These are phyloP conservation scores for Ceratocystis eucalypticola DNA, from an alignment of 2,329 filamentous ascomycete genomes.

Conservation along the genomic window DNA sequence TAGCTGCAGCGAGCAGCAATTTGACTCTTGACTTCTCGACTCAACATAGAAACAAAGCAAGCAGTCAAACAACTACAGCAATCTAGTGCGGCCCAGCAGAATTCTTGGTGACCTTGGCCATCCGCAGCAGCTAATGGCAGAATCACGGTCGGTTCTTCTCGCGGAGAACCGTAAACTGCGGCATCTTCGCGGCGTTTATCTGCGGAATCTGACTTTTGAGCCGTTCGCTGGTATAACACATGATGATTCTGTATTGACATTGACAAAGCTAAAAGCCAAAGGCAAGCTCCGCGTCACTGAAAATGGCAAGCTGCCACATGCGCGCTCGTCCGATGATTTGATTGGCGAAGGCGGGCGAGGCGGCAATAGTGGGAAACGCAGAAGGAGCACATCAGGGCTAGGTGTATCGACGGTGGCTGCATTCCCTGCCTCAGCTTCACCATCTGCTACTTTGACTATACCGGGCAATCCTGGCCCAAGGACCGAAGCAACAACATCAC, in stretches of 20 bases:
- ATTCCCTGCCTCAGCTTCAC: neutral
- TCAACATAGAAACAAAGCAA: neutral
- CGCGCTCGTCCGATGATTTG: conserved; percentile 39
- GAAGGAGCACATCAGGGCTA: conserved; percentile 41
- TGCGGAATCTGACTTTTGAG: conserved; percentile 69
- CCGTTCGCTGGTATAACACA: conserved; percentile 45
- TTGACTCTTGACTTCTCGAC: neutral
- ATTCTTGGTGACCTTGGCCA: neutral
- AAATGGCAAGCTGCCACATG: conserved; percentile 37
- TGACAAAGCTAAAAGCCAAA: conserved; percentile 40
- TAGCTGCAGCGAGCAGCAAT: conserved; percentile 8
- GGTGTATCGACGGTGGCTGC: neutral
- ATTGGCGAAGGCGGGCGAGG: conserved; percentile 4
- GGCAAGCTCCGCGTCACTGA: conserved; percentile 30
- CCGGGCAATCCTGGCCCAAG: conserved; percentile 32
- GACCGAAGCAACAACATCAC: conserved; percentile 29
- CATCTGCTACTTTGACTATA: neutral
- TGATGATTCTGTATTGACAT: conserved; percentile 63
- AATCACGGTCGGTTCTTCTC: conserved; percentile 38
- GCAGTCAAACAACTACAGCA: neutral
- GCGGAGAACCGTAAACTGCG: conserved; percentile 75
- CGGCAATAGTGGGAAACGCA: conserved; percentile 39
- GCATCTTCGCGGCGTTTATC: conserved; percentile 72
- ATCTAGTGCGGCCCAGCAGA: neutral
- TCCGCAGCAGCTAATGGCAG: conserved; percentile 13